Conservation (phyloP, 2,329 filamentous ascomycete species). For the Achaetomium macrosporum region DNA sequence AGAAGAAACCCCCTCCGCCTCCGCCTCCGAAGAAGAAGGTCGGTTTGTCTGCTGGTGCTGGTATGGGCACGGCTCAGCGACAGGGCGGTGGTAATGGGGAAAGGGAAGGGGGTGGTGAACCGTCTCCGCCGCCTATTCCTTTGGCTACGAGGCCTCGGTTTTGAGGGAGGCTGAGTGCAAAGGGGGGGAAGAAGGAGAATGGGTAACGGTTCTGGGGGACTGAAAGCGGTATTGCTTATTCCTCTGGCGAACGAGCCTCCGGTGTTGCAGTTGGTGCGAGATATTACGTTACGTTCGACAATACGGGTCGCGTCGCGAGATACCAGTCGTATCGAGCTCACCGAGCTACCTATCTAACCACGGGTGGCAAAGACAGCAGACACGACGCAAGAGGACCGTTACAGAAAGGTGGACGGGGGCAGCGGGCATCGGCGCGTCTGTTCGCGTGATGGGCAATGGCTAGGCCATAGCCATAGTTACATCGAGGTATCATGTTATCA, state of each 20-base stretch:
- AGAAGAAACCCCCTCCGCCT: slow-evolving; percentile 50
- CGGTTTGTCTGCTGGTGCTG: slow-evolving; percentile 25
- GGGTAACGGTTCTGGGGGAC: too few relatives aligned
- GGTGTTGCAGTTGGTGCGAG: too few relatives aligned
- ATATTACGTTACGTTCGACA: too few relatives aligned
- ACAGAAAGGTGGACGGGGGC: not conserved
- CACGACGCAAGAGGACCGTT: too few relatives aligned
- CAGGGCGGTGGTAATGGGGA: not conserved
- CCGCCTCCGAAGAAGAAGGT: slow-evolving; percentile 50
- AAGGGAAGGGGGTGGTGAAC: slow-evolving; percentile 16
- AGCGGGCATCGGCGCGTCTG: not conserved
- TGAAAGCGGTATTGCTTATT: too few relatives aligned
- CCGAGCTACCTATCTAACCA: too few relatives aligned
- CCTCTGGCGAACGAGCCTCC: too few relatives aligned
- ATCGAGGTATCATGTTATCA: too few relatives aligned
- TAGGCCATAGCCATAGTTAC: not conserved
- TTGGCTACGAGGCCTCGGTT: slow-evolving; percentile 24
- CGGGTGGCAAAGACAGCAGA: too few relatives aligned
- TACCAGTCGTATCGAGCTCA: too few relatives aligned
- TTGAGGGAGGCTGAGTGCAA: slow-evolving; percentile 2
- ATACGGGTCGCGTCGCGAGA: too few relatives aligned
- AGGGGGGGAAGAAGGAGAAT: not conserved
- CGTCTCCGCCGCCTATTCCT: slow-evolving; percentile 46
- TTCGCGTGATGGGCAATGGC: not conserved
- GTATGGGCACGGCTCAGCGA: not conserved